Evolutionary conservation across 257 asterid species (phyloP), one percentile per base, ranked within the genome.

Genomic region (Plantago ovata): DNA sequence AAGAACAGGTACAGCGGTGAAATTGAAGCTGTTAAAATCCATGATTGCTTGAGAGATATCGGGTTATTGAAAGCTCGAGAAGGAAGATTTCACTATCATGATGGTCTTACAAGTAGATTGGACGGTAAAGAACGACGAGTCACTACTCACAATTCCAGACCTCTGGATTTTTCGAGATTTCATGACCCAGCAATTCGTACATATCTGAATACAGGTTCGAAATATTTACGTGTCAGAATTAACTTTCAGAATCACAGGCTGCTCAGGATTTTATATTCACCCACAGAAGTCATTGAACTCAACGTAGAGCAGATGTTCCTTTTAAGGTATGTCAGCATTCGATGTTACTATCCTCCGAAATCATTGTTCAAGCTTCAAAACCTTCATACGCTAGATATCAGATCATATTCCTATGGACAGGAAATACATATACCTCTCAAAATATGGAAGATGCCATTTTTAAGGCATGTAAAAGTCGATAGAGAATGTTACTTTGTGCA

Each of bases 11-110:
- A 38, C 9, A 33, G 13, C 16, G 66, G 63, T 1, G 42, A 53
- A 53, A 38, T 63, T 2, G 58, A 64, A 53, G n/a, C 57, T 1
- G 58, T 70, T 23, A 53, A 14, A 9, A 18, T 70, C 7, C 75
- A 64, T 53, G 75, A 70, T 70, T 13, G 53, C 0, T 13, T 70
- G 10, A 6, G 63, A 11, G 50, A 57, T 28, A n/a, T 57, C 18
- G 63, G 66, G 42, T 4, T 69, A 24, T 19, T 6, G 2, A 9
- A 41, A 7, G 54, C 65, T 21, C 24, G 21, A 0, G 13, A 50
- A 40, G 65, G 48, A 13, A 50, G 10, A 1, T 62, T 57, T 38
- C 23, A 19, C 13, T 50, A 13, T 44, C 7, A 14, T 38, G 42
- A 38, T 38, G 42, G 6, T 38, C 8, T 5, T 5, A 38, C 42